Evolutionary conservation across 495 filamentous ascomycete genomes (phyloP), one percentile per base, ranked within the genome.

Genomic region (Pseudotulostoma volvatum): DNA sequence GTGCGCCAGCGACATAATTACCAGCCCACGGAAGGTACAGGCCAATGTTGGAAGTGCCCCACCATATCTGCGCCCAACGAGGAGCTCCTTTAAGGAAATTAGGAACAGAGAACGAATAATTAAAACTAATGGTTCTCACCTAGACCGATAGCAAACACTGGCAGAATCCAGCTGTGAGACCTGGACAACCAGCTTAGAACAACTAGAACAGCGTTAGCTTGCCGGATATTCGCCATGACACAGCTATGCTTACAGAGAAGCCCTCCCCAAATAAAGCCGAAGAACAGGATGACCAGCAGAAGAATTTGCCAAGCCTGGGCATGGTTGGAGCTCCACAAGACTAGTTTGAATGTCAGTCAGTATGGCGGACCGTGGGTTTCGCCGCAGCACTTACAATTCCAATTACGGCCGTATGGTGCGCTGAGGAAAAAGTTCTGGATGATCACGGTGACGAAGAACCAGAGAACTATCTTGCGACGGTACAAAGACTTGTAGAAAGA

Each of bases 51-150:
- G 66, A 71, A 0, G 63, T 67, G 11, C 57, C 65, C 76, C 76
- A 81, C 42, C 76, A 67, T 52, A 74, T 75, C 53, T 79, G 76
- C 18, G 63, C 65, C 75, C 76, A 81, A 32, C 74, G 59, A 0
- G 76, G 76, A 1, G 72, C 70, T 1, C 61, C 61, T n/a, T n/a
- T n/a, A n/a, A n/a, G n/a, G n/a, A n/a, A n/a, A n/a, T n/a, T n/a
- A n/a, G n/a, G n/a, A n/a, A n/a, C n/a, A n/a, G n/a, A n/a, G n/a
- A n/a, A n/a, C n/a, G n/a, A n/a, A n/a, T n/a, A n/a, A n/a, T n/a
- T n/a, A n/a, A n/a, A n/a, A n/a, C n/a, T n/a, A n/a, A n/a, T n/a
- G n/a, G n/a, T n/a, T n/a, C n/a, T n/a, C n/a, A 16, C 70, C 68
- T 9, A 81, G 64, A 28, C 73, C 73, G 39, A 78, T 64, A 21